A percentile compares a stretch with the other conserved stretches of the same genome.
phyloP scores from a whole-genome alignment of 2,329 filamentous ascomycete genomes.

The Grosmannia clavigera region DNA sequence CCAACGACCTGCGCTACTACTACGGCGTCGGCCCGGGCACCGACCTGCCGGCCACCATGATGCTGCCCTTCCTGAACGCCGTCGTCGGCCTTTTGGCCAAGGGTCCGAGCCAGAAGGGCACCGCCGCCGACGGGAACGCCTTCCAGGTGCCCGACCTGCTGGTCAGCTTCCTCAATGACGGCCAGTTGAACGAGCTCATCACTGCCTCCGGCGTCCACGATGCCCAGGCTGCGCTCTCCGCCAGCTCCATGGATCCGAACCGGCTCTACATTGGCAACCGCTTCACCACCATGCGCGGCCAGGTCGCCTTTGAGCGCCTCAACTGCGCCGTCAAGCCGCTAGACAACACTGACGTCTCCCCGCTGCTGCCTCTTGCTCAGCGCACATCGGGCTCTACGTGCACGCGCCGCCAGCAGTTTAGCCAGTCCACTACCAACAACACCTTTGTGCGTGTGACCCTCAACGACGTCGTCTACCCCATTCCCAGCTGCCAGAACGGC shows the following conservation, averaged over 20 bases:
- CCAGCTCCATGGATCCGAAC: constrained; percentile 30
- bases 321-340: constrained; percentile 27
- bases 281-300: constrained; percentile 51
- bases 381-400: background rate
- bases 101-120: constrained; percentile 38
- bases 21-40: constrained; percentile 49
- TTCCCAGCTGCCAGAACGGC: constrained; percentile 40
- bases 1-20: constrained; percentile 56
- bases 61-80: constrained; percentile 47
- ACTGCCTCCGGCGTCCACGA: constrained; percentile 51
- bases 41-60: constrained; percentile 40
- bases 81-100: constrained; percentile 39
- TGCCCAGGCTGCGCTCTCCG: constrained; percentile 34
- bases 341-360: background rate
- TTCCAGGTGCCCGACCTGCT: constrained; percentile 45
- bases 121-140: constrained; percentile 26
- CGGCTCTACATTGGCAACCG: constrained; percentile 42
- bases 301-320: constrained; percentile 51
- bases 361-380: constrained; percentile 4
- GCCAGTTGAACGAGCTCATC: constrained; percentile 50
- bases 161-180: constrained; percentile 52
- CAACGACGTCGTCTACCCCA: constrained; percentile 51
- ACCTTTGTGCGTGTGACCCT: constrained; percentile 44
- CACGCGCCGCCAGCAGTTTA: constrained; percentile 5
- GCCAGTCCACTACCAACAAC: constrained; percentile 15